phyloP scores from a whole-genome alignment of 805 yeast species.

The Tetrapisispora pingtungensis region DNA sequence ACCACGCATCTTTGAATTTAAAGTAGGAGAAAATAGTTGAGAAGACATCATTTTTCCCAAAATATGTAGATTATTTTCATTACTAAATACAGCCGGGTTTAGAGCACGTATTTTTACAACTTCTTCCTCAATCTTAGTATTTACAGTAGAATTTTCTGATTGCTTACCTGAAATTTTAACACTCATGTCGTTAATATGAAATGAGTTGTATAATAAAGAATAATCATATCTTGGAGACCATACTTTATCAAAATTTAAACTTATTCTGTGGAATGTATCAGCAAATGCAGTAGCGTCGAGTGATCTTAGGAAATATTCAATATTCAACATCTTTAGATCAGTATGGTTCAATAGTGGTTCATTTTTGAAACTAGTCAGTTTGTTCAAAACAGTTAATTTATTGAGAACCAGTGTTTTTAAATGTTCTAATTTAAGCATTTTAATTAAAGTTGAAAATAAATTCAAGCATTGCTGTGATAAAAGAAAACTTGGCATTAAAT shows the following conservation, averaged over 20 bases:
- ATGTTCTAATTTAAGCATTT: background rate
- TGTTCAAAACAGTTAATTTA: background rate
- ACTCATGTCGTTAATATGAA: conserved; percentile 16
- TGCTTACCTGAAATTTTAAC: background rate
- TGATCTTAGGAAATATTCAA: conserved; percentile 42
- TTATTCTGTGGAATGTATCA: conserved; percentile 45
- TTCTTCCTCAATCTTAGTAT: conserved; percentile 22
- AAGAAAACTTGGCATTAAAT: conserved; percentile 57
- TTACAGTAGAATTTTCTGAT: background rate
- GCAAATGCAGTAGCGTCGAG: conserved; percentile 48
- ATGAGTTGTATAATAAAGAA: conserved; percentile 53
- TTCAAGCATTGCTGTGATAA: conserved; percentile 54
- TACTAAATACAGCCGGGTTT: conserved; percentile 73
- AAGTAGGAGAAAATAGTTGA: conserved; percentile 45
- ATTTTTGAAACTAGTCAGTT: conserved; percentile 1
- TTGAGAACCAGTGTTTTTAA: background rate
- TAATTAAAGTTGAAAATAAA: background rate
- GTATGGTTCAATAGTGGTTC: background rate
- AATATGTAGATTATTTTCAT: conserved; percentile 59
- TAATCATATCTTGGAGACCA: conserved; percentile 82
- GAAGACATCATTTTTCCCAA: conserved; percentile 58
- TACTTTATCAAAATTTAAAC: conserved; percentile 46
- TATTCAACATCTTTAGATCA: conserved; percentile 10
- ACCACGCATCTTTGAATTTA: conserved; percentile 39
- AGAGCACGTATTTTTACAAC: conserved; percentile 11